Percentiles rank a stretch among this genome's conserved stretches.
Evolutionary conservation across 2,329 filamentous ascomycete species (phyloP).

Genomic region (Aureobasidium sp.): DNA sequence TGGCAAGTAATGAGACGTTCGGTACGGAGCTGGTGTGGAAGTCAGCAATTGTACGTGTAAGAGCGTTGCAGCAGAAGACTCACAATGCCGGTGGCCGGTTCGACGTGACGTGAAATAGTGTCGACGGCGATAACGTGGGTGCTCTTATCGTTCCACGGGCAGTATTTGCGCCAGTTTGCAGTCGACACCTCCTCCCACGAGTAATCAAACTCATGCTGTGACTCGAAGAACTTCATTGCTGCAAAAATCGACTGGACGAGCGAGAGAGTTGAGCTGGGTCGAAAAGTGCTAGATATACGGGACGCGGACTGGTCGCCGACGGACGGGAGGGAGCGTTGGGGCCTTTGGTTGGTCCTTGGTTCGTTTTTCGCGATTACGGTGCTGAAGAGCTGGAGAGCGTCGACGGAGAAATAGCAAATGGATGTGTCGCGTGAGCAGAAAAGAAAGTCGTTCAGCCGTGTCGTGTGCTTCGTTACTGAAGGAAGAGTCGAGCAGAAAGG

Average conservation of each 20-base stretch:
- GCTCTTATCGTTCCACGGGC: conserved; percentile 98
- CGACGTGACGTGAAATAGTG: conserved; percentile 68
- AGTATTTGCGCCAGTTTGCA: conserved; percentile 98
- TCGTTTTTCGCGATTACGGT: neutral
- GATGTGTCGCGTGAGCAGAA: conserved; percentile 9
- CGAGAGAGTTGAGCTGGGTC: neutral
- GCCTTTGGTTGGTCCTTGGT: neutral
- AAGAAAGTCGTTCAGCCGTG: neutral
- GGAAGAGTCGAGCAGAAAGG: neutral
- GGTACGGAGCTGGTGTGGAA: conserved; percentile 51
- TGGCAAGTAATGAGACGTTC: conserved; percentile 61
- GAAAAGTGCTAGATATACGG: neutral
- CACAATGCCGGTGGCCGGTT: conserved; percentile 59
- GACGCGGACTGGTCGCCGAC: neutral
- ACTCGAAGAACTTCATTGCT: conserved; percentile 91
- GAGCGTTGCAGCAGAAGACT: too few relatives aligned
- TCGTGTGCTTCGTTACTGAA: conserved; percentile 14
- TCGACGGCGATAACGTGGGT: conserved; percentile 94
- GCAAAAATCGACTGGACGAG: neutral
- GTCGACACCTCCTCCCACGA: conserved; percentile 98
- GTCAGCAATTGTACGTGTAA: conserved; percentile 9
- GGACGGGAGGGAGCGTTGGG: conserved; percentile 9
- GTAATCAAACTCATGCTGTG: conserved; percentile 85
- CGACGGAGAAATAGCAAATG: neutral
- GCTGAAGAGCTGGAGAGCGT: neutral